Base-by-base conservation (phyloP, 176 grass and related monocot genomes). In the Chloris gayana region DNA sequence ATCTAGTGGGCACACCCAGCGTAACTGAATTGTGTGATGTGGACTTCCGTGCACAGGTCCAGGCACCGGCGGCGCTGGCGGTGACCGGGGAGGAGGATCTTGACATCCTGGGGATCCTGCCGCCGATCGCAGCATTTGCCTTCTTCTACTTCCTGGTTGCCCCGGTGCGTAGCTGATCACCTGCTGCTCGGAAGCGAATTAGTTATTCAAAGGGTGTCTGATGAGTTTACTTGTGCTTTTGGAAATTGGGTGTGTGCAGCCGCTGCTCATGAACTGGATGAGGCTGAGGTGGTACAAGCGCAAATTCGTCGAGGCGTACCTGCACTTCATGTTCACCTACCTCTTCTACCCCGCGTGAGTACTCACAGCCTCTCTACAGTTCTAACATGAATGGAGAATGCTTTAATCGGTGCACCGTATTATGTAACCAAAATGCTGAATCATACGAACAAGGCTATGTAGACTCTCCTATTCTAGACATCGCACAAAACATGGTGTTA, bases 231-330 rank as follows among this genome's bases (percentile, higher is more conserved):
- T n/a, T 46, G 39, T 85, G 19, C 21, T 69, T 58, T 49, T 6
- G 47, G 0, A 24, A 25, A 35, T 64, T 53, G 75, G 15, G 81
- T 60, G 19, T 59, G 56, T 88, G 83, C 87, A 97, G 92, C 95
- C 92, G 56, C 77, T 98, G 37, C 83, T 92, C 77, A 85, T 92
- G 89, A 94, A 94, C 88, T 95, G 92, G 95, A 90, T 98, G 83
- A 89, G 88, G 79, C 14, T 72, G 80, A 90, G 95, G 77, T 94
- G 95, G 95, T 98, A 72, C 80, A 93, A 94, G 81, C 92, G 88
- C 78, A 78, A 87, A 19, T 94, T 94, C 74, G 0, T 93, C 2
- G 95, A 98, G 90, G 95, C 78, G 74, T 98, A 94, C 72, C 80
- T 94, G 57, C 92, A 94, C 67, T 94, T 98, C 81, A 91, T 98